A percentile compares a stretch with the other conserved stretches of the same genome.
These are phyloP conservation scores for Penicillium sp. DNA, from an alignment of 2,329 filamentous ascomycete genomes.

Conservation along the genomic window DNA sequence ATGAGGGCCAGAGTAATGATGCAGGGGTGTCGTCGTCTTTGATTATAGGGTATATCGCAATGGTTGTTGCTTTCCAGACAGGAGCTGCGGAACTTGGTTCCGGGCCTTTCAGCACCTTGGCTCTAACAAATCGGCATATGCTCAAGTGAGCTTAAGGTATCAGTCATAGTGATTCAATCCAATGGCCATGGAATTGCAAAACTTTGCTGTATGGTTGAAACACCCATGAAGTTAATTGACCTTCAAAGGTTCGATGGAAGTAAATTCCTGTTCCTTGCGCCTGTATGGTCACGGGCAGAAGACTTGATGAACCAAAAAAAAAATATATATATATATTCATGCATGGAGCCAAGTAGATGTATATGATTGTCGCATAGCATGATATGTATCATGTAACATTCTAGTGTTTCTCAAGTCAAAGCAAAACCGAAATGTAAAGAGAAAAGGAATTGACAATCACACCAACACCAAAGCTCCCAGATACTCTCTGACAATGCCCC, in stretches of 20 bases:
- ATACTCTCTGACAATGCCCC: constrained; percentile 35
- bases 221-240: background rate
- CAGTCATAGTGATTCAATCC: constrained; percentile 22
- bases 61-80: background rate
- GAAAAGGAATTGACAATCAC: background rate
- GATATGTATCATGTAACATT: too few species aligned
- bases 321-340: too few species aligned
- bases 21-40: constrained; percentile 25
- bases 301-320: background rate
- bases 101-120: constrained; percentile 4
- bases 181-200: constrained; percentile 6
- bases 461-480: constrained; percentile 12
- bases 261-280: background rate
- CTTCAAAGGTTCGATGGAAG: background rate
- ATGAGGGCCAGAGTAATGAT: constrained; percentile 16
- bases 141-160: background rate
- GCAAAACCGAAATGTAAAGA: background rate
- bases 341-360: background rate
- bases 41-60: background rate
- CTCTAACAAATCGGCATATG: background rate
- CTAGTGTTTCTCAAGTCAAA: background rate
- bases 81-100: constrained; percentile 18
- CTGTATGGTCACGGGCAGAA: background rate
- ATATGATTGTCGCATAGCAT: background rate
- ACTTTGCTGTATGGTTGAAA: background rate